Base-by-base conservation (phyloP, 1,139 yeast genomes). In the Spathaspora sp. region DNA sequence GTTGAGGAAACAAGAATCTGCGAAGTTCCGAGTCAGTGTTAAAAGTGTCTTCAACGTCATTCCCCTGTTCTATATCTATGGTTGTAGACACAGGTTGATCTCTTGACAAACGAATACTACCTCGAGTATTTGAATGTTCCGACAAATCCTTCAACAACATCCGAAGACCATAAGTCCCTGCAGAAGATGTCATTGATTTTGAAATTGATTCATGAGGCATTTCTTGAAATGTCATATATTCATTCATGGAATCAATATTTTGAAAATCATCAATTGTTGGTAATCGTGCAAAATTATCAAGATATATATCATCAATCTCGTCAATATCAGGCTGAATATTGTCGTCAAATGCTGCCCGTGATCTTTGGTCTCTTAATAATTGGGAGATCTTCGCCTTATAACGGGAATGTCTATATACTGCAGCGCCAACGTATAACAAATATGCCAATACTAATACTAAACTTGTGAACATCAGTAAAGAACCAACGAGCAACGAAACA, bases 391-490 rank as follows among this genome's bases (percentile, higher is more conserved):
- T 52, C 9, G 53, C 49, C 47, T 61, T 62, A 26, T 60, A 53
- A 2, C 55, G 45, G 0, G 72, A 61, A 52, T 71, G 76, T 15
- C 56, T 53, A 18, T 61, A 55, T 10, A 74, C 56, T 7, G 70
- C 74, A 36, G 79, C 69, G 0, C 66, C 43, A 2, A 86, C 90
- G 57, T 86, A 87, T 1, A 64, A 44, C 0, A 74, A 49, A 57
- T 87, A 87, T 2, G 81, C 58, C 0, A 58, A 57, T 2, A 84
- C 68, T 65, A 87, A 69, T 4, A 72, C 55, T 0, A 73, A 47
- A 51, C 87, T 78, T 48, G 77, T 78, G 53, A 65, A 48, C 3
- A 71, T 53, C 11, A 72, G 68, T 15, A 88, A 60, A 4, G 62
- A 56, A 0, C 84, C 82, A 51, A 72, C 75, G 1, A 68, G 49